Percentiles rank a stretch among this genome's conserved stretches.
These are phyloP conservation scores for Penicillium sp. DNA, from an alignment of 2,329 filamentous ascomycete genomes.

Conservation along the genomic window DNA sequence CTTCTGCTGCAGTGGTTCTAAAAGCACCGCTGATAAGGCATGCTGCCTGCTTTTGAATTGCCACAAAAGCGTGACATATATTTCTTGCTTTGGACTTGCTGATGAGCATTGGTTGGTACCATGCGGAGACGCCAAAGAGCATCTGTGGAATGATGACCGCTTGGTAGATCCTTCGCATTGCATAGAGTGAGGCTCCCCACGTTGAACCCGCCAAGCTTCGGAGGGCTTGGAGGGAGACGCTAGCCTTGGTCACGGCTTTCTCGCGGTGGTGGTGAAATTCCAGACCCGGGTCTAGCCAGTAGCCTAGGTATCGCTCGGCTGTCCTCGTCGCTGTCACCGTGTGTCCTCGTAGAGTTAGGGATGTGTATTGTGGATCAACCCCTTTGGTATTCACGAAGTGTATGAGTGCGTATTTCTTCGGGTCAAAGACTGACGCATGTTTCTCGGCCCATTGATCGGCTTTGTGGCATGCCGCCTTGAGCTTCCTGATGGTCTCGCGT, in stretches of 20 bases:
- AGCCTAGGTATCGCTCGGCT: not conserved
- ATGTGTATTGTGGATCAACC: not conserved
- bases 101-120: constrained; percentile 10
- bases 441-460: constrained; percentile 3
- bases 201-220: constrained; percentile 1
- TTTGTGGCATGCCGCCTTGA: not conserved
- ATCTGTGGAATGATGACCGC: constrained; percentile 31
- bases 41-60: constrained; percentile 11
- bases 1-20: not conserved
- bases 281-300: constrained; percentile 3
- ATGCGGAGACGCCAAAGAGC: constrained; percentile 31
- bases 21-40: constrained; percentile 15
- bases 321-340: not conserved
- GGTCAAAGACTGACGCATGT: constrained; percentile 4
- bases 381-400: constrained; percentile 4
- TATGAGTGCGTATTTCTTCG: constrained; percentile 8
- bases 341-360: not conserved
- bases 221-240: not conserved
- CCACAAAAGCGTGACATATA: constrained; percentile 1
- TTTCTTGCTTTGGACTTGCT: not conserved
- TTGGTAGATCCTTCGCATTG: constrained; percentile 27
- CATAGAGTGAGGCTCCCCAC: constrained; percentile 3
- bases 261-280: constrained; percentile 7
- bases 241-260: constrained; percentile 3
- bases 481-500: not conserved